phyloP scores from a whole-genome alignment of 2,329 filamentous ascomycete species.

The Drechslera avenae region DNA sequence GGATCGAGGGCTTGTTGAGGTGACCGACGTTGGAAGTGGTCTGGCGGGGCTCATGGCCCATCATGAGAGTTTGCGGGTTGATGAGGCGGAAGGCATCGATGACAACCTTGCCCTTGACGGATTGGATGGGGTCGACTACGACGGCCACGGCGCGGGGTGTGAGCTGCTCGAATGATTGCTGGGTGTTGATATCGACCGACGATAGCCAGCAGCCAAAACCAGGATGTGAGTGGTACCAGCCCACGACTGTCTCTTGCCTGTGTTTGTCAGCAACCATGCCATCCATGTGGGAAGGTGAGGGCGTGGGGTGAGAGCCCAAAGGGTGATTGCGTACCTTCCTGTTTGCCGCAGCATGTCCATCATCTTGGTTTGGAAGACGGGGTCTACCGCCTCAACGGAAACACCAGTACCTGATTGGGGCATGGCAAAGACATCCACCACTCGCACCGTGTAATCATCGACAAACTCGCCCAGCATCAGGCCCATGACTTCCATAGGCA shows the following conservation, averaged over 20 bases:
- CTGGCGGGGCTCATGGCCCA: slow-evolving; percentile 95
- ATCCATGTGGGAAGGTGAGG: background rate
- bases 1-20: slow-evolving; percentile 99
- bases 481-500: slow-evolving; percentile 99
- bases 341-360: slow-evolving; percentile 99
- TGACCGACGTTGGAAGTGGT: slow-evolving; percentile 98
- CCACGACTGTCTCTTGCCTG: slow-evolving; percentile 94
- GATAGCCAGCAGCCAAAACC: slow-evolving; percentile 99
- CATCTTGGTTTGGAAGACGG: slow-evolving; percentile 99
- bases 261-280: slow-evolving; percentile 23
- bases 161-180: slow-evolving; percentile 99
- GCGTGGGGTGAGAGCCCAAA: slow-evolving; percentile 1
- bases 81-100: slow-evolving; percentile 99
- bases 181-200: slow-evolving; percentile 98
- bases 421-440: slow-evolving; percentile 99
- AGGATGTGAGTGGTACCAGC: slow-evolving; percentile 99
- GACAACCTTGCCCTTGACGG: slow-evolving; percentile 98
- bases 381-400: slow-evolving; percentile 96
- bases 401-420: slow-evolving; percentile 98
- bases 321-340: slow-evolving; percentile 67
- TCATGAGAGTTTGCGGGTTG: slow-evolving; percentile 96
- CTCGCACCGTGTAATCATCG: slow-evolving; percentile 97
- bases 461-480: slow-evolving; percentile 99
- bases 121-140: slow-evolving; percentile 97
- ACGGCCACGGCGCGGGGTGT: slow-evolving; percentile 96